Percentiles rank a stretch among this genome's conserved stretches.
phyloP scores from a whole-genome alignment of 1,284 basidiomycete genomes.

The Porodaedalea pini region DNA sequence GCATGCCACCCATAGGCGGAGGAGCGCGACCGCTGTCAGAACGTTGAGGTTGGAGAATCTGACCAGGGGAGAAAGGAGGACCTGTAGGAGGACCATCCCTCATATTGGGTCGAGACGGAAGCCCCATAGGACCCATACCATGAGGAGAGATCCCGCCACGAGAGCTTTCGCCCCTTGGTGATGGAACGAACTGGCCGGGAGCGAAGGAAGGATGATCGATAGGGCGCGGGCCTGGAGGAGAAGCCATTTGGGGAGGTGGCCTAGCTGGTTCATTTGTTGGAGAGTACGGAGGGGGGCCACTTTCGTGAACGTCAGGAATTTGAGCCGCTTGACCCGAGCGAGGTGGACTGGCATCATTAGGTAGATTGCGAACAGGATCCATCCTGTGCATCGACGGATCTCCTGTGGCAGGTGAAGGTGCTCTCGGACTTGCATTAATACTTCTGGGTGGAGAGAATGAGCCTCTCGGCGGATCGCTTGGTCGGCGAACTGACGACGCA shows the following conservation, averaged over 20 bases:
- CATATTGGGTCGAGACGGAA: constrained; percentile 5
- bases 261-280: constrained; percentile 2
- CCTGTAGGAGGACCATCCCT: constrained; percentile 10
- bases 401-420: constrained; percentile 27
- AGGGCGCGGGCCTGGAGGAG: constrained; percentile 7
- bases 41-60: constrained; percentile 40
- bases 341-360: background rate
- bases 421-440: constrained; percentile 21
- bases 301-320: background rate
- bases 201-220: constrained; percentile 3
- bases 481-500: constrained; percentile 19
- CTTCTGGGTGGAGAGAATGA: constrained; percentile 10
- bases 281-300: constrained; percentile 16
- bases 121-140: constrained; percentile 4
- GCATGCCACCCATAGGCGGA: constrained; percentile 19
- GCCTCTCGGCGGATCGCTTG: constrained; percentile 22
- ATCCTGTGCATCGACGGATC: constrained; percentile 21
- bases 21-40: constrained; percentile 38
- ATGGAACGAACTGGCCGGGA: constrained; percentile 31
- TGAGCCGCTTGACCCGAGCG: background rate
- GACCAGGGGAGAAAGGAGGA: constrained; percentile 30
- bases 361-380: constrained; percentile 7
- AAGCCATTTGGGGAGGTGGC: constrained; percentile 2
- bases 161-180: constrained; percentile 17
- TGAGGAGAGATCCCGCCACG: constrained; percentile 17